Base-by-base conservation (phyloP, 2,329 filamentous ascomycete species). In the Pseudocercospora eumusae region DNA sequence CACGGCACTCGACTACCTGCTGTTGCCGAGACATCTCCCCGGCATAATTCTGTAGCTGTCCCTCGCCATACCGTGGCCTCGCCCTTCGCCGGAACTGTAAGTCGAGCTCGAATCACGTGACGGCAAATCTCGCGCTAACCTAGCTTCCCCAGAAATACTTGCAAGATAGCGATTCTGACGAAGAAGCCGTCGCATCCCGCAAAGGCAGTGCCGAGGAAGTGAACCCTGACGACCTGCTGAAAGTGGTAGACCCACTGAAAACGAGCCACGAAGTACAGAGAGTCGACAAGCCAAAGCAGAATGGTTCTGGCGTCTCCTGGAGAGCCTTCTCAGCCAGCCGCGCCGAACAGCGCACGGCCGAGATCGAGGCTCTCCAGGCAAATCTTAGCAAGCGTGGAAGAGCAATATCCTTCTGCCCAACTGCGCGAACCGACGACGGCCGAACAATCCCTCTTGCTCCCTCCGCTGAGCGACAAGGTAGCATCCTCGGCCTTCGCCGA, bases 251-350 rank as follows among this genome's bases (percentile, higher is more conserved):
- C 25, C 50, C 44, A 15, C 23, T 53, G 21, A 62, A 62, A 15
- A 68, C 67, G 55, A 65, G 67, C 44, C 66, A 64, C 61, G 69
- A 73, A 25, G 68, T 73, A 42, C 71, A 70, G 61, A 63, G 71
- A 15, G 69, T 73, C 25, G 71, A 74, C 66, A 74, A 73, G 62
- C 67, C 67, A 40, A 74, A 73, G 61, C 63, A 69, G 42, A 65
- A 69, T 66, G 73, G 73, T 36, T 67, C 65, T 25, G 72, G 73
- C 50, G 69, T 75, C 50, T 75, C 73, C 64, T 75, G 73, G 73
- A 68, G 71, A 63, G 71, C 72, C 53, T 74, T 75, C 66, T 74
- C 73, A 33, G 69, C 70, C 42, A 66, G 70, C 31, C 66, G 72
- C 62, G 64, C 68, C 54, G 73, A 74, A 57, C 73, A 74, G 61